These are phyloP conservation scores for Hypoxylon sp. DNA, from an alignment of 2,329 filamentous ascomycete genomes.

Conservation along the genomic window DNA sequence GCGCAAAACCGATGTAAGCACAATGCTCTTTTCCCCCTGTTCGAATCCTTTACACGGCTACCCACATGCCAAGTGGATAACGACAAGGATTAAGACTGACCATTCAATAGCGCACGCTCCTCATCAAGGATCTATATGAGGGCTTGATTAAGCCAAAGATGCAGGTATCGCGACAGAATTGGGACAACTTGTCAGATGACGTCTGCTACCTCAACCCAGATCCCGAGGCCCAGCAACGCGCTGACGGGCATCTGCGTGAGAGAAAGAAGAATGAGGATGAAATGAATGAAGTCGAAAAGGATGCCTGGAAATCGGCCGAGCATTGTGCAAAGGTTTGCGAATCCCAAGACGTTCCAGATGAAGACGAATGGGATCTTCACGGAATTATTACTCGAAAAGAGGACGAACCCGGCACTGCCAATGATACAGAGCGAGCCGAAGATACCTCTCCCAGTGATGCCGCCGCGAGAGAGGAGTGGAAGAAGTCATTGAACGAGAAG, in stretches of 20 bases:
- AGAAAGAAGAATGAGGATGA: conserved; percentile 59
- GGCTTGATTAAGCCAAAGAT: conserved; percentile 64
- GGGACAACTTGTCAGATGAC: conserved; percentile 69
- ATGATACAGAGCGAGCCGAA: conserved; percentile 50
- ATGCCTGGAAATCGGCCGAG: conserved; percentile 62
- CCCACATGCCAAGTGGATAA: not conserved
- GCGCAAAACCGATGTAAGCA: conserved; percentile 60
- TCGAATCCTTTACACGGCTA: not conserved
- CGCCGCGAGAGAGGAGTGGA: conserved; percentile 44
- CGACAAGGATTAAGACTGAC: conserved; percentile 35
- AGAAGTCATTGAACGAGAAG: conserved; percentile 50
- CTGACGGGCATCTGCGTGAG: conserved; percentile 52
- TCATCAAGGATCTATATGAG: conserved; percentile 66
- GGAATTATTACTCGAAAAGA: conserved; percentile 45
- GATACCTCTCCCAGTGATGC: conserved; percentile 49
- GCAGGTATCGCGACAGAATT: conserved; percentile 60
- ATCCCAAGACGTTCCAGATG: conserved; percentile 57
- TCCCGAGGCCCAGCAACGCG: conserved; percentile 55
- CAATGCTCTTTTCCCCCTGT: not conserved
- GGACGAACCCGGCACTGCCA: conserved; percentile 48
- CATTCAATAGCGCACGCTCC: conserved; percentile 58
- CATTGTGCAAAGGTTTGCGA: conserved; percentile 67
- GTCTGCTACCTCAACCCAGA: conserved; percentile 61
- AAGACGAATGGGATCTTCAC: conserved; percentile 53
- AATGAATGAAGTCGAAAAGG: conserved; percentile 60